A percentile compares a stretch with the other conserved stretches of the same genome.
These are phyloP conservation scores for Pseudopediastrum boryanum DNA, from an alignment of 139 green algal species.

Conservation along the genomic window DNA sequence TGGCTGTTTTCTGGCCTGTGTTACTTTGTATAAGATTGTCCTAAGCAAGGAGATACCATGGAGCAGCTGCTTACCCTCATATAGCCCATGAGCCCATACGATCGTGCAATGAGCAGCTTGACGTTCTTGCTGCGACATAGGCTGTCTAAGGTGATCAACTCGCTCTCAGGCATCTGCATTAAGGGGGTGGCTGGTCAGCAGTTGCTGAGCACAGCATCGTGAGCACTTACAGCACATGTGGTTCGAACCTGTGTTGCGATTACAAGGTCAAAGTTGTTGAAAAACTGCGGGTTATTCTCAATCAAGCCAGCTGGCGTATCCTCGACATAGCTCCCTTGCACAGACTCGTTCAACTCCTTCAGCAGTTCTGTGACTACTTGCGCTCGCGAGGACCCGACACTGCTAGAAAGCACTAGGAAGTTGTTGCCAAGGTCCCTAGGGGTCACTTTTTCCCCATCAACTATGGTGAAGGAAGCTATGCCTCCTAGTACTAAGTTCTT, in stretches of 20 bases:
- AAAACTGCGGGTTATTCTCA: constrained; percentile 80
- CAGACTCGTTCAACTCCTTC: constrained; percentile 91
- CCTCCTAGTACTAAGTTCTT: constrained; percentile 98
- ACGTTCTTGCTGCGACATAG: constrained; percentile 68
- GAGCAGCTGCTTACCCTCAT: constrained; percentile 69
- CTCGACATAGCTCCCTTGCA: constrained; percentile 84
- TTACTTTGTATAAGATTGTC: too few species aligned
- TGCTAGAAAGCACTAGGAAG: constrained; percentile 76
- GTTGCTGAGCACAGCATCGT: neutral
- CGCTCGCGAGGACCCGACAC: constrained; percentile 72
- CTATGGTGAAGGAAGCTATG: constrained; percentile 93
- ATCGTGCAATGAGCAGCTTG: constrained; percentile 74
- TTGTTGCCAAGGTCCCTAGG: constrained; percentile 93
- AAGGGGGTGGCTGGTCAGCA: neutral
- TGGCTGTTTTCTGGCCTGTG: too few species aligned
- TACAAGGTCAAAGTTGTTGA: constrained; percentile 87
- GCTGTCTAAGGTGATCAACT: constrained; percentile 71
- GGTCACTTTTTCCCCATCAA: constrained; percentile 82
- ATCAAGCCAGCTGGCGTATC: constrained; percentile 80
- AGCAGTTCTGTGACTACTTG: constrained; percentile 75
- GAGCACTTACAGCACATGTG: neutral
- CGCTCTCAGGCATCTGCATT: constrained; percentile 72
- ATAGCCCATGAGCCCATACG: constrained; percentile 86
- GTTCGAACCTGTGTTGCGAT: constrained; percentile 86
- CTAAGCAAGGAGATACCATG: too few species aligned